Base-by-base conservation (phyloP, 257 asterid genomes). In the Echites panduratus region DNA sequence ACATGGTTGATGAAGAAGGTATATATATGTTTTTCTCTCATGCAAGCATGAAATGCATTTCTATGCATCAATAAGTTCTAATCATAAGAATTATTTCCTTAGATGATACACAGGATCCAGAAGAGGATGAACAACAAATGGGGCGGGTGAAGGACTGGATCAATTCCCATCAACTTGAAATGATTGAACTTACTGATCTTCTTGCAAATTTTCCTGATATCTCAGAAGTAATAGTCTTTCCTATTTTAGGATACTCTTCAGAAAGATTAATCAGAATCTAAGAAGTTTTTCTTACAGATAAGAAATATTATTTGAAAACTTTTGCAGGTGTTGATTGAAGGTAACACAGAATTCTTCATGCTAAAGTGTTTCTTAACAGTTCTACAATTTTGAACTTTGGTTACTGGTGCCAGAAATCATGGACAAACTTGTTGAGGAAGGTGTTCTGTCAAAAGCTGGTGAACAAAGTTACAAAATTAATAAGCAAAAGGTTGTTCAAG, bases 101-200 rank as follows among this genome's bases (percentile, higher is more conserved):
- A 89, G 97, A 91, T 80, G 82, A 84, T 77, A 89, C 99, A 82
- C 96, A 89, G 83, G 97, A 91, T 84, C 88, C 90, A 66, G 89
- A 62, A 49, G 96, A 88, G 82, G 93, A 91, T 76, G 90, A 87
- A 80, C 91, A 85, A 67, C 98, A 89, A 61, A 56, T 84, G 62
- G 85, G 76, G 59, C 84, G 93, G 70, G 77, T 94, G 16, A 91
- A 84, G 89, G 93, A 89, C 50, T 91, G 99, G 99, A 84, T 94
- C 77, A 79, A 73, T 75, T 73, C 90, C 26, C 75, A 87, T 79
- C 97, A 91, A 81, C 93, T 86, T 66, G 89, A 82, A 66, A 86
- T 82, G 17, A 74, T 94, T 78, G 91, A 87, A 67, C 83, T 91
- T 73, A 86, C 88, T 27, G 90, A 87, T 58, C 82, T 86, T 78